A percentile compares a stretch with the other conserved stretches of the same genome.
Conservation (phyloP, 2,329 filamentous ascomycete species). For the Sarocladium oryzae region DNA sequence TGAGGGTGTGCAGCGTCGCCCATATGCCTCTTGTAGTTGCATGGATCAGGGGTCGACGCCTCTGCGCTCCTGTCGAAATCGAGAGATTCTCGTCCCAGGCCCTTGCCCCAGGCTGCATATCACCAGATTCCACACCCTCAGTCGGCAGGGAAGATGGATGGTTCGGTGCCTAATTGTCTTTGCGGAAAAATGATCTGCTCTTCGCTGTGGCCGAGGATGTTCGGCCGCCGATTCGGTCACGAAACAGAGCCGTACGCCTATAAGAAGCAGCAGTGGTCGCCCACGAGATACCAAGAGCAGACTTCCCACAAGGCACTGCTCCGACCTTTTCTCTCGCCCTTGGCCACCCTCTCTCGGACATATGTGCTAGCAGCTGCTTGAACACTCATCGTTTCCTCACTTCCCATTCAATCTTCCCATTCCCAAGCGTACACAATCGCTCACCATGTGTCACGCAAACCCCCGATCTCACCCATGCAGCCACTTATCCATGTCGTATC, state of each 20-base stretch:
- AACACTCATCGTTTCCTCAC: too few species aligned
- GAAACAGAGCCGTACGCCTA: neutral
- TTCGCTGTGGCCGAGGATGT: neutral
- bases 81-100: neutral
- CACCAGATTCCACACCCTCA: neutral
- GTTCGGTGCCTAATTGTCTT: neutral
- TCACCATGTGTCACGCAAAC: slow-evolving; percentile 48
- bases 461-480: slow-evolving; percentile 45
- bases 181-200: neutral
- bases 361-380: too few species aligned
- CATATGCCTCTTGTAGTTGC: neutral
- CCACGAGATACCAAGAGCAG: neutral
- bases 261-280: neutral
- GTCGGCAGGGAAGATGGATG: slow-evolving; percentile 1
- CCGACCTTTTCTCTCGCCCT: neutral
- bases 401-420: too few species aligned
- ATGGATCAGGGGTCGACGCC: neutral
- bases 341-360: too few species aligned
- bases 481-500: slow-evolving; percentile 49
- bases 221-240: slow-evolving; percentile 1
- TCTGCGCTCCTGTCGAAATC: neutral
- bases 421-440: neutral
- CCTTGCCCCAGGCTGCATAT: slow-evolving; percentile 2
- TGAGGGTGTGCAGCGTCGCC: neutral
- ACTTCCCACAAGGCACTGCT: too few species aligned